Evolutionary conservation across 192 early-diverging fungal genomes (phyloP).

Genomic region (Coemansia sp.): DNA sequence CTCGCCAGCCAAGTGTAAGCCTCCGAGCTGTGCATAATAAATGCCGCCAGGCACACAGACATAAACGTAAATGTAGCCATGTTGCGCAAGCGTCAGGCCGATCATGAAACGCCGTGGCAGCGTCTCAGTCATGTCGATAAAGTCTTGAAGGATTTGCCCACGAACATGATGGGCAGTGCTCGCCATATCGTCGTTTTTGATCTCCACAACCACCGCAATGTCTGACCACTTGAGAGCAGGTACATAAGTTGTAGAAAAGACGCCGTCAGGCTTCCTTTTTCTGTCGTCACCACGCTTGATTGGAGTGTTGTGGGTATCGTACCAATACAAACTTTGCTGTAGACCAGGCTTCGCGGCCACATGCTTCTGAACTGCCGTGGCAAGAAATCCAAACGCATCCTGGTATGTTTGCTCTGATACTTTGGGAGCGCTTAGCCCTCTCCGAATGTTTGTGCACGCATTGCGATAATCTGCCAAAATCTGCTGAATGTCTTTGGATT

Average conservation of each 20-base stretch:
- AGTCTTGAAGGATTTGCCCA: background rate
- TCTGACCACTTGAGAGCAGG: background rate
- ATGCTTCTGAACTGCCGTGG: background rate
- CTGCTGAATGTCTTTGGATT: background rate
- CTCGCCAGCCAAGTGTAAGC: background rate
- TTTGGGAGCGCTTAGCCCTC: background rate
- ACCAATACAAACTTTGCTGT: background rate
- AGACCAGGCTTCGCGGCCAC: too few species aligned
- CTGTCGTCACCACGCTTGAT: background rate
- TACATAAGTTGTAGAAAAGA: background rate
- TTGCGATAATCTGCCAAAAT: background rate
- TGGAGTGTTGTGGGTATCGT: background rate
- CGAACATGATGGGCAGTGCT: background rate
- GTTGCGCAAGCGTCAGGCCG: background rate
- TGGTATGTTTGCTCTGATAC: slow-evolving; percentile 6
- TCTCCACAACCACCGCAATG: slow-evolving; percentile 5
- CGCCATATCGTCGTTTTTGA: background rate
- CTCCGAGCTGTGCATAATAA: background rate
- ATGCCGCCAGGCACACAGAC: background rate
- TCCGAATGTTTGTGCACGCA: background rate
- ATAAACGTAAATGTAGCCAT: background rate
- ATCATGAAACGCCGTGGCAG: slow-evolving; percentile 6
- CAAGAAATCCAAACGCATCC: slow-evolving; percentile 1
- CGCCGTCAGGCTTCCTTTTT: background rate
- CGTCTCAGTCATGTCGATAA: background rate